Evolutionary conservation across 305 asterid species (phyloP).

Genomic region (Ilex paraguariensis): DNA sequence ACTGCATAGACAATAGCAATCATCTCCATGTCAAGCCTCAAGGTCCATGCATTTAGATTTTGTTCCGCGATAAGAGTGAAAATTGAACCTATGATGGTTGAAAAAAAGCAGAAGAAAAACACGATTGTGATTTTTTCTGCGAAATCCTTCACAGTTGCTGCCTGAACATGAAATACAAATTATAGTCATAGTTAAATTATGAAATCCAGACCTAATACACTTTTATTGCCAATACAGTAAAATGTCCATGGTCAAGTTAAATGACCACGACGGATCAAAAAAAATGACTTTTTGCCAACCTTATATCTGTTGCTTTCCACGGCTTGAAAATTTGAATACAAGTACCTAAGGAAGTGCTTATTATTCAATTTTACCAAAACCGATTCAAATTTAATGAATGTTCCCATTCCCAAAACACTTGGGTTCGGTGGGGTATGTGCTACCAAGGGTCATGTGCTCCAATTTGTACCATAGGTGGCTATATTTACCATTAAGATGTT

Average conservation of each 20-base stretch:
- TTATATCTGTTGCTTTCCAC: neutral
- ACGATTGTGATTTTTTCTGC: constrained; percentile 44
- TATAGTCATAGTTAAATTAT: neutral
- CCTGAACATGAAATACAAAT: constrained; percentile 14
- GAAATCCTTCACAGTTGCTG: constrained; percentile 42
- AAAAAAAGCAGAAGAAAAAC: constrained; percentile 42
- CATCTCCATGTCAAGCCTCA: constrained; percentile 32
- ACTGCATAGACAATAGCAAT: constrained; percentile 46
- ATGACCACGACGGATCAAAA: too few relatives aligned
- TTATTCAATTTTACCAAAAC: neutral
- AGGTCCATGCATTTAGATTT: constrained; percentile 41
- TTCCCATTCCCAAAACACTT: neutral
- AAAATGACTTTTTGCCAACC: neutral
- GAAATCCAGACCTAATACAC: too few relatives aligned
- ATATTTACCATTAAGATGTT: constrained; percentile 40
- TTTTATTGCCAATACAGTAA: neutral
- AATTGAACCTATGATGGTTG: constrained; percentile 34
- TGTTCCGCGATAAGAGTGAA: constrained; percentile 38
- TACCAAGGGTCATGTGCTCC: neutral
- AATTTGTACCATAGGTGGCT: neutral
- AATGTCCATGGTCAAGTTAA: neutral
- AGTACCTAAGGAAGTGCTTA: neutral
- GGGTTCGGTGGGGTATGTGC: neutral
- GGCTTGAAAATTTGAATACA: neutral
- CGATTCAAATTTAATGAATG: neutral